Evolutionary conservation across 345 rosid genomes (phyloP), one percentile per base, ranked within the genome.

Genomic region (Excoecaria cochinchinensis): DNA sequence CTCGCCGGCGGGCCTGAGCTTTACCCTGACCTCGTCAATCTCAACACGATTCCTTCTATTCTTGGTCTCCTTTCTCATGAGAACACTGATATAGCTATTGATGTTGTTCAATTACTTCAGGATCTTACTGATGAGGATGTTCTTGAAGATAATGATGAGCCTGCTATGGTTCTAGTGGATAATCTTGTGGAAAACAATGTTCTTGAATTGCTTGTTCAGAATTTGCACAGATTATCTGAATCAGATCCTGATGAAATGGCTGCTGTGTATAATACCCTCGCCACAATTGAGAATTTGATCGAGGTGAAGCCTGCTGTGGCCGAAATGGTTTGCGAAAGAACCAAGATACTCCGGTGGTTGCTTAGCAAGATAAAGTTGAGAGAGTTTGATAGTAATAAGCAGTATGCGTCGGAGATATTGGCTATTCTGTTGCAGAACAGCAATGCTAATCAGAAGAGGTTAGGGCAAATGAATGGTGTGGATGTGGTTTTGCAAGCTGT

Each of bases 401-500:
- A 95, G 82, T 95, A 92, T 1, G 96, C 98, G 0, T 89, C 99
- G 13, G 98, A 95, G 93, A 92, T 95, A 72, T 70, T 95, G 76
- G 98, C 98, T 7, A 95, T 95, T 75, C 74, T 95, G 84, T 70
- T 95, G 78, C 99, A 95, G 81, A 91, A 86, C 73, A 90, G 98
- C 75, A 78, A 85, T 19, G 93, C 86, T 6, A 95, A 95, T 69
- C 99, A 95, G 91, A 95, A 90, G 86, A 88, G 86, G 68, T 48
- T 95, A 57, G 99, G 97, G 66, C 95, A 90, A 81, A 93, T 95
- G 97, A 95, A 95, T 38, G 99, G 99, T 6, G 96, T 95, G 74
- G 99, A 95, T 74, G 95, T 90, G 79, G 85, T 91, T 59, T 71
- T 95, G 74, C 98, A 95, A 80, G 97, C 97, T 0, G 99, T 95